Conservation (phyloP, 148 eudicot genomes). For the Heliamphora exappendiculata region DNA sequence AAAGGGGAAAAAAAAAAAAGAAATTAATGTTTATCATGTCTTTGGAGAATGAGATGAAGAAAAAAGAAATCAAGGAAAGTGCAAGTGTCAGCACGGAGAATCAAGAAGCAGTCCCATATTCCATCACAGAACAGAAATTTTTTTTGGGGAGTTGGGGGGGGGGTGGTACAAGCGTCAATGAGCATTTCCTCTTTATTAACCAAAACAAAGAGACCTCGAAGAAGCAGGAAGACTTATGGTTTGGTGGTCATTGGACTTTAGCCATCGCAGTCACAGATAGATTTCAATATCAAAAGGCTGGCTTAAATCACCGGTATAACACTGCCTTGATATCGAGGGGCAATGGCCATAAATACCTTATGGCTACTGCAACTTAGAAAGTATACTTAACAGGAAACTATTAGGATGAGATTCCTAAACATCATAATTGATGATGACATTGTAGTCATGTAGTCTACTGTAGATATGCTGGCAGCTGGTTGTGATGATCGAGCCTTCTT, state of each 20-base stretch:
- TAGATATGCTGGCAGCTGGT: neutral
- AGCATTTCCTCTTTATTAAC: no score
- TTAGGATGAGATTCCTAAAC: neutral
- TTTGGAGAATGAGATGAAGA: no score
- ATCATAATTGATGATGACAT: neutral
- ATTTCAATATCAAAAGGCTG: no score
- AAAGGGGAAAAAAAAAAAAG: no score
- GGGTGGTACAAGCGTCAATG: neutral
- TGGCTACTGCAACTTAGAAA: neutral
- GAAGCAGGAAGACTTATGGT: neutral
- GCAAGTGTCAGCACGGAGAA: no score
- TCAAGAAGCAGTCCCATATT: neutral
- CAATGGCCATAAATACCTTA: no score
- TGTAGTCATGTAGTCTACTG: neutral
- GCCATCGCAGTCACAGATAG: neutral
- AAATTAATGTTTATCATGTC: no score
- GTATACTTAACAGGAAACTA: neutral
- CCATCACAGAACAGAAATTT: neutral
- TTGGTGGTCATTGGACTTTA: neutral
- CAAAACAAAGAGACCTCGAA: neutral
- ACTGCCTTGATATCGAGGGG: no score
- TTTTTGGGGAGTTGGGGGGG: neutral
- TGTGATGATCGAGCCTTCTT: no score
- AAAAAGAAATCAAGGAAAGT: no score
- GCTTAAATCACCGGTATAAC: no score